These are phyloP conservation scores for Pseudopyricularia cyperi DNA, from an alignment of 2,329 filamentous ascomycete genomes.

Conservation along the genomic window DNA sequence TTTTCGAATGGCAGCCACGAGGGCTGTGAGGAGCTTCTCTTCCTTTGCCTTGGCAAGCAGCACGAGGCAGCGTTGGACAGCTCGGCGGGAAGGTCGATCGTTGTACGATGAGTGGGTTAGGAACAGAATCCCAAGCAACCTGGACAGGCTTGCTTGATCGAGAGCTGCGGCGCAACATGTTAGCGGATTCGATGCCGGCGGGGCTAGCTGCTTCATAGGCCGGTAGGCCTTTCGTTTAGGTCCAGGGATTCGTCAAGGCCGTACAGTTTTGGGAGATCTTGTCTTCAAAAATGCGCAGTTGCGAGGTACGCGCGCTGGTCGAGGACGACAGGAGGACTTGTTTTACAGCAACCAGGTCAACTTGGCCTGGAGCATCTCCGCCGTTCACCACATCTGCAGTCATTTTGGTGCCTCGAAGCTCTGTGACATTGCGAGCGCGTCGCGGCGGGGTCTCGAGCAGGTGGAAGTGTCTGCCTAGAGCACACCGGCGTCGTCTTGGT, in stretches of 20 bases:
- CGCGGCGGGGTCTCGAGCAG: not conserved
- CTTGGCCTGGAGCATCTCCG: slow-evolving; percentile 18
- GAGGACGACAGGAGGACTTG: slow-evolving; percentile 48
- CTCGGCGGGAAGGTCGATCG: slow-evolving; percentile 72
- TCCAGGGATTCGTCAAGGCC: slow-evolving; percentile 4
- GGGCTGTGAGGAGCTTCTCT: slow-evolving; percentile 43
- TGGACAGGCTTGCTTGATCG: slow-evolving; percentile 33
- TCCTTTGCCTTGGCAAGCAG: slow-evolving; percentile 45
- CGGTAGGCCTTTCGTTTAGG: not conserved
- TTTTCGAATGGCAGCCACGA: slow-evolving; percentile 53
- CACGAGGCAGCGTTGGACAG: slow-evolving; percentile 68
- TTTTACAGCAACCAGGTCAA: slow-evolving; percentile 37
- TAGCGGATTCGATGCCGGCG: not conserved
- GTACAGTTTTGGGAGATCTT: slow-evolving; percentile 41
- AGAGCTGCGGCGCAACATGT: slow-evolving; percentile 21
- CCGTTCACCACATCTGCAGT: slow-evolving; percentile 33
- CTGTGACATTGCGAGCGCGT: not conserved
- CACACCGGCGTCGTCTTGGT: not conserved
- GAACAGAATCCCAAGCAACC: slow-evolving; percentile 63
- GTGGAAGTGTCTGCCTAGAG: not conserved
- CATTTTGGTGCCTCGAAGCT: slow-evolving; percentile 19
- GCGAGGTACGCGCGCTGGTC: slow-evolving; percentile 39
- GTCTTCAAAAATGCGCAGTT: slow-evolving; percentile 43
- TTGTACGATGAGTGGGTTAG: slow-evolving; percentile 77
- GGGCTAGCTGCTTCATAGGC: not conserved